Percentiles rank a stretch among this genome's conserved stretches.
phyloP scores from a whole-genome alignment of 768 basidiomycete genomes.

The Russula vinacea region DNA sequence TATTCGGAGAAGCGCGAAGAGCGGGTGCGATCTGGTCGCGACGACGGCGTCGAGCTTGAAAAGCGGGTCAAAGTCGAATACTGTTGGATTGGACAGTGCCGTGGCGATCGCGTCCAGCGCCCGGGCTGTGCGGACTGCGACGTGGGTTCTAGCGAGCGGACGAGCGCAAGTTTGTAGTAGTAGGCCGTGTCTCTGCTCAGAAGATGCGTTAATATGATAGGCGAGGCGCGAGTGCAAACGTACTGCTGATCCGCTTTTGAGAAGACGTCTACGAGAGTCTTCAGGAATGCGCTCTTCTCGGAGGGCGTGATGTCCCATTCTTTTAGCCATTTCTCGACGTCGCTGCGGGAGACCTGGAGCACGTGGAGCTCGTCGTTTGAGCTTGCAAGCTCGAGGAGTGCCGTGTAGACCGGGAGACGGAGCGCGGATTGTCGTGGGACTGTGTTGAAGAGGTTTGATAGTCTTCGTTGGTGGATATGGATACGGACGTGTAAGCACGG shows the following conservation, averaged over 20 bases:
- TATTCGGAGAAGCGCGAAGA: conserved; percentile 72
- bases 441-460: conserved; percentile 81
- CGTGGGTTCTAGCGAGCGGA: conserved; percentile 55
- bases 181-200: conserved; percentile 54
- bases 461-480: conserved; percentile 41
- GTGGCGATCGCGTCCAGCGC: conserved; percentile 60
- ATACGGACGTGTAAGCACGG: neutral
- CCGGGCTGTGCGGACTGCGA: conserved; percentile 52
- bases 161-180: conserved; percentile 59
- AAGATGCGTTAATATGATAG: neutral
- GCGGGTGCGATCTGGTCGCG: conserved; percentile 60
- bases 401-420: conserved; percentile 58
- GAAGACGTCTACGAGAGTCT: conserved; percentile 58
- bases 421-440: conserved; percentile 62
- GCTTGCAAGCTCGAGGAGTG: conserved; percentile 58
- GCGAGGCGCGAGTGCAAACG: conserved; percentile 35
- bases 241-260: conserved; percentile 58
- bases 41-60: conserved; percentile 74
- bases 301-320: conserved; percentile 68
- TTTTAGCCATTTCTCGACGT: conserved; percentile 72
- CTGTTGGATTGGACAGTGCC: conserved; percentile 58
- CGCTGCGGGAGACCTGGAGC: conserved; percentile 55
- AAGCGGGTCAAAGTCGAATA: conserved; percentile 80
- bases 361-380: conserved; percentile 59
- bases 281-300: conserved; percentile 64